Evolutionary conservation across 1,139 yeast genomes (phyloP).

Genomic region (Zygoascus hellenicus): DNA sequence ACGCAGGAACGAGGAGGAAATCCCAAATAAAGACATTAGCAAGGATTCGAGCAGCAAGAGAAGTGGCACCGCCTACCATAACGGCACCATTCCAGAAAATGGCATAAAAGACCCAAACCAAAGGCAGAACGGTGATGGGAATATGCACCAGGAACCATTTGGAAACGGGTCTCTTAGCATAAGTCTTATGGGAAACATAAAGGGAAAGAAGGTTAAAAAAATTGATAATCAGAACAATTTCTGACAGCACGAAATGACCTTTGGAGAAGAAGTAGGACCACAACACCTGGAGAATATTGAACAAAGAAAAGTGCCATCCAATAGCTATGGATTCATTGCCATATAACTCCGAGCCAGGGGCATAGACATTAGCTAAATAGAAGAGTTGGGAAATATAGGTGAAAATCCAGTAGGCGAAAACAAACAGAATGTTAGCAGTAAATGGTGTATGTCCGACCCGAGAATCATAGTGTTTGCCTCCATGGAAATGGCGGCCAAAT

Average conservation of each 20-base stretch:
- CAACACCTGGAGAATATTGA: constrained; percentile 52
- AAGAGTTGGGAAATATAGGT: constrained; percentile 49
- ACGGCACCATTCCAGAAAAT: constrained; percentile 84
- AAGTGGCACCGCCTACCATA: constrained; percentile 47
- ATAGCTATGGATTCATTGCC: constrained; percentile 36
- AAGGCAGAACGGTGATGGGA: constrained; percentile 62
- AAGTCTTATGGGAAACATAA: constrained; percentile 58
- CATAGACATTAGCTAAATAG: constrained; percentile 49
- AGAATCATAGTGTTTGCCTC: constrained; percentile 7
- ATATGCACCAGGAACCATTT: constrained; percentile 56
- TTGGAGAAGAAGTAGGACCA: constrained; percentile 60
- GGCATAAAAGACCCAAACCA: constrained; percentile 67
- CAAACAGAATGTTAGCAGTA: constrained; percentile 50
- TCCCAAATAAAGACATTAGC: constrained; percentile 77
- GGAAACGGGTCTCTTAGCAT: constrained; percentile 45
- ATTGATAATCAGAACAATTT: constrained; percentile 50
- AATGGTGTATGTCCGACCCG: constrained; percentile 52
- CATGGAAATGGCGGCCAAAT: constrained; percentile 12
- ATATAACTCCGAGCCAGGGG: constrained; percentile 32
- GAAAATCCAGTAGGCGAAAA: constrained; percentile 54
- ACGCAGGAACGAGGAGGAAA: constrained; percentile 58
- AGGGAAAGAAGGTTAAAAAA: constrained; percentile 52
- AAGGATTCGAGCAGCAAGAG: constrained; percentile 54
- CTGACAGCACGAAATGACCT: constrained; percentile 49
- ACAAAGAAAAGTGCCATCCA: constrained; percentile 57